Evolutionary conservation across 2,329 filamentous ascomycete genomes (phyloP), one percentile per base, ranked within the genome.

Genomic region (Fusarium sp.): DNA sequence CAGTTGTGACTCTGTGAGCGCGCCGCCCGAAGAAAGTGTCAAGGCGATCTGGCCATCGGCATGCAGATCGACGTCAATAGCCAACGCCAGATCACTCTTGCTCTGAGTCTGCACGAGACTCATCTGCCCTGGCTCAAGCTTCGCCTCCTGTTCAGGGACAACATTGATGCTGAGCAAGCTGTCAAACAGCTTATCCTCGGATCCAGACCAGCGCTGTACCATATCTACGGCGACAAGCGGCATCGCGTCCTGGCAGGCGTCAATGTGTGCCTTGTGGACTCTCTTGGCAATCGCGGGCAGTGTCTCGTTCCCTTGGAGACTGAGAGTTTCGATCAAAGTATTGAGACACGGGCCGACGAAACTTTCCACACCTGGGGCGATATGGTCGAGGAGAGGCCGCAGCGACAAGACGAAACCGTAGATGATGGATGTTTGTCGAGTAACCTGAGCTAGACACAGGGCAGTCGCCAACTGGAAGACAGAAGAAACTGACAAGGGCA

Each of bases 401-500:
- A 73, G 66, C 0, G 71, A 73, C 58, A 73, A 67, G 11, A 71
- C 52, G 6, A 73, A 73, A 1, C 71, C 71, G 27, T 73, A 71
- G 3, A 39, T 27, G 11, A 73, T 5, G 0, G 22, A 56, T 62
- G 6, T n/a, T 5, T 11, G 48, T 16, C 24, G 45, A n/a, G 70
- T 71, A 3, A 73, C 24, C 0, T 71, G 52, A 2, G 52, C 61
- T 2, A 73, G 22, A n/a, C 70, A 73, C 1, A 73, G 20, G 2
- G 50, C 20, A 2, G 64, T 59, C 2, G 71, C 70, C 2, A 73
- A 7, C 6, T 73, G 71, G 43, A 73, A 73, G 1, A 67, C 71
- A 0, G 56, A 59, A 16, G 33, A 59, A 11, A 37, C 24, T 41
- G 56, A 59, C 9, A 39, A 11, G 0, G 22, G 24, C 1, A 29